Evolutionary conservation across 306 rosid species (phyloP), one percentile per base, ranked within the genome.

Genomic region (Alnus glutinosa): DNA sequence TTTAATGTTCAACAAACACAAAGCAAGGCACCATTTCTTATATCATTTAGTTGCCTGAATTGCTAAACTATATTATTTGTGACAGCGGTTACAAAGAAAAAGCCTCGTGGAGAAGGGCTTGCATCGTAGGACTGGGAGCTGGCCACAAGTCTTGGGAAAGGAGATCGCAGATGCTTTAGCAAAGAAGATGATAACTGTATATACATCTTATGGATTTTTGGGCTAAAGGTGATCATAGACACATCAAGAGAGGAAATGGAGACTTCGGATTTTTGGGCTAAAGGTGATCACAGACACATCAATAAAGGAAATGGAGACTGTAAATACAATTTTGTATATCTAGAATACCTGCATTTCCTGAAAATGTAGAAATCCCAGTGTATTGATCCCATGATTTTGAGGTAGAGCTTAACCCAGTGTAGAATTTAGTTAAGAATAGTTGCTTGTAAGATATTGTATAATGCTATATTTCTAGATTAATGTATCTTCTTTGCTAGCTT

Each of bases 51-150:
- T 67, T 58, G 5, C 16, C 6, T 77, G 18, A 75, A 23, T 55
- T 82, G 70, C 76, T 84, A 30, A 81, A 36, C 34, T 50, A 44
- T 77, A 47, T 80, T 42, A 12, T 77, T 72, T 70, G 54, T 80
- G 52, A 86, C 92, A 91, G 92, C 77, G 0, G 57, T 28, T 23
- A 73, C 89, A 12, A 92, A 88, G 92, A 88, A 92, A 86, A 85
- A 85, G 91, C 91, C 94, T n/a, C 91, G 88, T 6, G 92, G 88
- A 73, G 89, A 81, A 86, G 94, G 92, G 37, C 91, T 85, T 0
- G 86, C 86, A 4, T 8, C 75, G 14, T 42, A 67, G 75, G 82
- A 67, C 70, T 54, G 71, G 54, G 66, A 55, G 48, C 49, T 64
- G 32, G 61, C 51, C 9, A 2, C 28, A 71, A 48, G 64, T 30